Evolutionary conservation across 495 filamentous ascomycete genomes (phyloP), one percentile per base, ranked within the genome.

Genomic region (Aspergillus steynii): DNA sequence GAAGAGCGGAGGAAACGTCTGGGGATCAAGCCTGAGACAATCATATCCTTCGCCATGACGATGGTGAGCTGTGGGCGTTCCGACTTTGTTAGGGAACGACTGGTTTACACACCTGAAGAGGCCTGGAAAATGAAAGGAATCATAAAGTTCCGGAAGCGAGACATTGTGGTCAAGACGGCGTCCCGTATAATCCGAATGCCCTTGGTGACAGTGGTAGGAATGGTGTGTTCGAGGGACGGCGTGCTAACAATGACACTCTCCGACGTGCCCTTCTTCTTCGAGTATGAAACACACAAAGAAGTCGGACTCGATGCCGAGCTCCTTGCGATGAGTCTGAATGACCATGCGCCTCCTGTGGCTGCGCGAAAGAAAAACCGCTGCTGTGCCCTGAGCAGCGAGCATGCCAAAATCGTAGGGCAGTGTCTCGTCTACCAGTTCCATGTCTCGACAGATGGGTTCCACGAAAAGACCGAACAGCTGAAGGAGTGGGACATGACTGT

Each of bases 31-130:
- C 60, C 46, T 6, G 54, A 53, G 6, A 31, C 42, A 2, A 47
- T 56, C 2, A 20, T 66, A 0, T 53, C 58, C 7, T 80, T 85
- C 34, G 50, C 68, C 0, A 56, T 75, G 32, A 25, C 46, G 4
- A 60, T 51, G 3, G 32, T 83, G 6, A 76, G 71, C 10, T 87
- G 83, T 64, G 86, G 86, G 3, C 71, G 81, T 55, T 82, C 80
- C 67, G 65, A 66, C 32, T 86, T 83, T 53, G 31, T 61, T 2
- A 56, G 69, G 1, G 64, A 65, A 0, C 62, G 66, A 2, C 67
- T 86, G 15, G 65, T 69, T 12, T 87, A 85, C 57, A 64, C 75
- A 0, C 60, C 76, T 2, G 77, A 87, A 54, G 77, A 81, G 29
- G 57, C 67, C 29, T 76, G 76, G 63, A 26, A 1, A 0, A 59